Evolutionary conservation across 164 flowering plant genomes (phyloP).

Genomic region (Magnolia sinica): DNA sequence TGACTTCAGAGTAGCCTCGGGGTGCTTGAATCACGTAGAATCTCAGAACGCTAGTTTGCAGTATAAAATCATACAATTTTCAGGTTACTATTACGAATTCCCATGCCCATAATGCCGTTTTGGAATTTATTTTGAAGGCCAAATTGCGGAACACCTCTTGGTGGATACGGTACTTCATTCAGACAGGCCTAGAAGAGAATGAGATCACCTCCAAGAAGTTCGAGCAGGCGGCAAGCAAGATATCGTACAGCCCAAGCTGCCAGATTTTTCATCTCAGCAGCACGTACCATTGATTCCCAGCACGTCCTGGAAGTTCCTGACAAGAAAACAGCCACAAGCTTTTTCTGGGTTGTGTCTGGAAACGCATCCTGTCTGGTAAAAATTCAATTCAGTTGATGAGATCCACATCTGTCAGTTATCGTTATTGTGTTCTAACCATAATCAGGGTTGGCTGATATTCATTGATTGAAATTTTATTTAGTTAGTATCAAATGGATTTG

Average conservation of each 20-base stretch:
- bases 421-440: not conserved
- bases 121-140: constrained; percentile 42
- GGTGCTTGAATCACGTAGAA: too few species aligned
- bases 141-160: constrained; percentile 75
- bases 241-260: constrained; percentile 61
- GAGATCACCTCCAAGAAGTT: constrained; percentile 64
- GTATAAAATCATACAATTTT: too few species aligned
- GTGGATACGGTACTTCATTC: constrained; percentile 75
- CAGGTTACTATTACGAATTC: not conserved
- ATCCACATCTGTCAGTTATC: not conserved
- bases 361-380: not conserved
- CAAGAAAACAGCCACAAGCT: not conserved
- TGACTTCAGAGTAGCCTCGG: too few species aligned
- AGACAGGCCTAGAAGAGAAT: constrained; percentile 66
- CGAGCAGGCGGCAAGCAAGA: constrained; percentile 61
- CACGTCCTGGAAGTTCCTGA: not conserved
- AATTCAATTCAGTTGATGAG: not conserved
- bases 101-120: not conserved
- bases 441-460: not conserved
- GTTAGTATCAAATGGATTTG: not conserved
- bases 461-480: not conserved
- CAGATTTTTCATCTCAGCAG: constrained; percentile 80
- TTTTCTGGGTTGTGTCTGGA: not conserved
- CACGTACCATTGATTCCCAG: constrained; percentile 36
- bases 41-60: too few species aligned